These are phyloP conservation scores for Podaxis sp. DNA, from an alignment of 768 basidiomycete species.

Conservation along the genomic window DNA sequence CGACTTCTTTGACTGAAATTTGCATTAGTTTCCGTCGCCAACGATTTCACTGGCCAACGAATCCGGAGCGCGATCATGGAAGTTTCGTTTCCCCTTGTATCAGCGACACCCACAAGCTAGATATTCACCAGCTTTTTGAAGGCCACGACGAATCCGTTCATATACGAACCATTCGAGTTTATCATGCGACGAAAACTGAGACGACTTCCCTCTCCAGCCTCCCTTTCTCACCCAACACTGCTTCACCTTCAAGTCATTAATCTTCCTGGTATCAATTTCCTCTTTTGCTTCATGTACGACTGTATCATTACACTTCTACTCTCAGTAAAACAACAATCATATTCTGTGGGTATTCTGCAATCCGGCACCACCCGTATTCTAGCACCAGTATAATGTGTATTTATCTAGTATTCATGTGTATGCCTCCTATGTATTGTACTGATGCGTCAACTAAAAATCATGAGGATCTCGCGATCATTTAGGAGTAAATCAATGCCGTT, in stretches of 20 bases:
- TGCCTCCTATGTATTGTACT: background rate
- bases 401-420: background rate
- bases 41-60: constrained; percentile 69
- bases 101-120: background rate
- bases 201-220: constrained; percentile 12
- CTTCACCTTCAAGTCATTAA: constrained; percentile 6
- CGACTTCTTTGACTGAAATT: background rate
- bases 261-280: background rate
- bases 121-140: constrained; percentile 13
- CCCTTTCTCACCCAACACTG: background rate
- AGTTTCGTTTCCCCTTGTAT: constrained; percentile 16
- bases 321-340: background rate
- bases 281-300: background rate
- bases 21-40: constrained; percentile 58
- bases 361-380: background rate
- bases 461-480: background rate
- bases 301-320: background rate
- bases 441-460: background rate
- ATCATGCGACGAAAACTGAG: constrained; percentile 43
- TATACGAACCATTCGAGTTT: constrained; percentile 53
- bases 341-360: background rate
- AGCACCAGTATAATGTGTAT: background rate
- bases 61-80: constrained; percentile 24
- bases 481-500: background rate
- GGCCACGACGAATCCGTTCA: constrained; percentile 43